Conservation (phyloP, 257 asterid species). For the Solanum gracilifrons region DNA sequence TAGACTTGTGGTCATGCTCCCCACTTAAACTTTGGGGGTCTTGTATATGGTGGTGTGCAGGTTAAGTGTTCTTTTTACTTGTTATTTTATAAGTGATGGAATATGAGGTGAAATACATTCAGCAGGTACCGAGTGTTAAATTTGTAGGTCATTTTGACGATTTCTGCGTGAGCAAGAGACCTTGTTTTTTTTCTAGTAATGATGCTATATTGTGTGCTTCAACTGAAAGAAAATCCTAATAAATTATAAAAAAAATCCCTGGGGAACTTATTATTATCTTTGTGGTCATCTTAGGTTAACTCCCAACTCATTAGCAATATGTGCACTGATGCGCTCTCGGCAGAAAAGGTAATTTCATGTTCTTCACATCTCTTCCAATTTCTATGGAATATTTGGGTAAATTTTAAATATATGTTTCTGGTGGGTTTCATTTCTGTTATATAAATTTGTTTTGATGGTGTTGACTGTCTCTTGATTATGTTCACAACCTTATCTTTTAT, state of each 20-base stretch:
- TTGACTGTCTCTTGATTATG: neutral
- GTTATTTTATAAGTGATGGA: neutral
- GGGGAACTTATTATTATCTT: neutral
- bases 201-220: neutral
- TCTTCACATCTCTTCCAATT: neutral
- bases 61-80: neutral
- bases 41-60: neutral
- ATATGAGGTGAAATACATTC: neutral
- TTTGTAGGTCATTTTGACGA: neutral
- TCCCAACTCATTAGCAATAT: conserved; percentile 98
- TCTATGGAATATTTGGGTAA: neutral
- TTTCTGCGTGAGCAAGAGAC: neutral
- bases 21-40: neutral
- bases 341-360: conserved; percentile 61
- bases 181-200: neutral
- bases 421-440: neutral
- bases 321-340: conserved; percentile 95
- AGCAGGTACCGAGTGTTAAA: neutral
- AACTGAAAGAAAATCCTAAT: neutral
- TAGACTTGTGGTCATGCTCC: neutral
- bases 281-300: conserved; percentile 54
- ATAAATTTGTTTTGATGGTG: neutral
- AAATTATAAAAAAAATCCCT: neutral
- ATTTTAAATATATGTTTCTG: neutral
- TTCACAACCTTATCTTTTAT: neutral